Evolutionary conservation across 2,329 filamentous ascomycete species (phyloP).

Genomic region (Scortechinia acanthostroma): DNA sequence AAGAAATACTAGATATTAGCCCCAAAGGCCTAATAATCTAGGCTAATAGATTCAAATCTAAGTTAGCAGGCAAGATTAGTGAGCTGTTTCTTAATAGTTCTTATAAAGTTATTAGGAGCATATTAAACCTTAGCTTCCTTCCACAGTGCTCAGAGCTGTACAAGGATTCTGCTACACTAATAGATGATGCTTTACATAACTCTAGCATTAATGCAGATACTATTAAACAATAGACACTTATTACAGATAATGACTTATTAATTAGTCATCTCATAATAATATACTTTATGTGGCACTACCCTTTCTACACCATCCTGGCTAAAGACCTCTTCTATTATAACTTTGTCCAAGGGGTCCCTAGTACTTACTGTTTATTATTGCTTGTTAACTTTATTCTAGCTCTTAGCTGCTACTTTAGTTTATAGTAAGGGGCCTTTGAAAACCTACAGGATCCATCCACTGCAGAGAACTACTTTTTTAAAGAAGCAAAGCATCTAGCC

Average conservation of each 20-base stretch:
- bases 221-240: too few species aligned
- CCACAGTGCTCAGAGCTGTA: slow-evolving; percentile 83
- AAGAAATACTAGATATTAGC: slow-evolving; percentile 14
- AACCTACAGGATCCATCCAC: slow-evolving; percentile 71
- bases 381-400: slow-evolving; percentile 92
- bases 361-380: slow-evolving; percentile 77
- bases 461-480: slow-evolving; percentile 92
- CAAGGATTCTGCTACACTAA: too few species aligned
- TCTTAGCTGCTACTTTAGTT: slow-evolving; percentile 87
- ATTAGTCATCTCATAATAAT: slow-evolving; percentile 86
- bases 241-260: too few species aligned
- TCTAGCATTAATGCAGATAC: too few species aligned
- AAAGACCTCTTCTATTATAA: slow-evolving; percentile 81
- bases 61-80: slow-evolving; percentile 87
- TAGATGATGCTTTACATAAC: too few species aligned
- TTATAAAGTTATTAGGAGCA: slow-evolving; percentile 86
- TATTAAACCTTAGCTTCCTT: slow-evolving; percentile 86
- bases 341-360: slow-evolving; percentile 66
- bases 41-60: slow-evolving; percentile 55
- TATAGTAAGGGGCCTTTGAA: slow-evolving; percentile 64
- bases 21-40: slow-evolving; percentile 7
- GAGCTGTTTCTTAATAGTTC: slow-evolving; percentile 81
- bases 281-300: slow-evolving; percentile 98
- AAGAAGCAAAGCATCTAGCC: slow-evolving; percentile 82
- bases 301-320: slow-evolving; percentile 86